These are phyloP conservation scores for Epithele typhae DNA, from an alignment of 768 basidiomycete species.

Conservation along the genomic window DNA sequence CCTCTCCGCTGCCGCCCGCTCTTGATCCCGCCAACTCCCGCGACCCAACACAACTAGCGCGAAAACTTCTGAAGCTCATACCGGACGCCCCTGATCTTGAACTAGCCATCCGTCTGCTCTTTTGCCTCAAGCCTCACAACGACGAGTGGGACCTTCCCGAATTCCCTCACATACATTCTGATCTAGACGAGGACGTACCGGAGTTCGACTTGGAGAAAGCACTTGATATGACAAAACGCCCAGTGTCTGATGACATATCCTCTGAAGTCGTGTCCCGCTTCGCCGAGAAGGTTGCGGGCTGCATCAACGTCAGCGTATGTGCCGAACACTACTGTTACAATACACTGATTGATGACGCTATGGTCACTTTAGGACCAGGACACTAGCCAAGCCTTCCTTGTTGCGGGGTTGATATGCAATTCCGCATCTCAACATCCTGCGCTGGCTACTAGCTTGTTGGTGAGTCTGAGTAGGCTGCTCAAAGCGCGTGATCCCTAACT, in stretches of 20 bases:
- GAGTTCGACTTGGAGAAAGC: constrained; percentile 58
- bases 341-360: too few relatives aligned
- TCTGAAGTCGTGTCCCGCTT: constrained; percentile 49
- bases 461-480: too few relatives aligned
- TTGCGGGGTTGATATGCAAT: constrained; percentile 60
- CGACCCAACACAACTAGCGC: constrained; percentile 61
- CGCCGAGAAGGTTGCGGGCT: constrained; percentile 49
- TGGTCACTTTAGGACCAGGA: constrained; percentile 43
- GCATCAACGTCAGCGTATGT: constrained; percentile 55
- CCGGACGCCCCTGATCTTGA: constrained; percentile 59
- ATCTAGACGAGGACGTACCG: constrained; percentile 47
- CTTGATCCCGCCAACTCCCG: constrained; percentile 57
- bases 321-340: too few relatives aligned
- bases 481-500: too few relatives aligned
- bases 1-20: constrained; percentile 39
- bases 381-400: constrained; percentile 49
- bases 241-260: constrained; percentile 54
- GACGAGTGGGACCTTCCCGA: constrained; percentile 78
- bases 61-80: constrained; percentile 55
- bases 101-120: constrained; percentile 67
- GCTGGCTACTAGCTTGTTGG: constrained; percentile 41
- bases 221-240: constrained; percentile 47
- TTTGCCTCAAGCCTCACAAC: constrained; percentile 71
- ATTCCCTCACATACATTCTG: constrained; percentile 67
- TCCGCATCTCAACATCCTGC: constrained; percentile 62